Evolutionary conservation across 2,329 filamentous ascomycete genomes (phyloP).

Genomic region (Fusarium pseudocircinatum): DNA sequence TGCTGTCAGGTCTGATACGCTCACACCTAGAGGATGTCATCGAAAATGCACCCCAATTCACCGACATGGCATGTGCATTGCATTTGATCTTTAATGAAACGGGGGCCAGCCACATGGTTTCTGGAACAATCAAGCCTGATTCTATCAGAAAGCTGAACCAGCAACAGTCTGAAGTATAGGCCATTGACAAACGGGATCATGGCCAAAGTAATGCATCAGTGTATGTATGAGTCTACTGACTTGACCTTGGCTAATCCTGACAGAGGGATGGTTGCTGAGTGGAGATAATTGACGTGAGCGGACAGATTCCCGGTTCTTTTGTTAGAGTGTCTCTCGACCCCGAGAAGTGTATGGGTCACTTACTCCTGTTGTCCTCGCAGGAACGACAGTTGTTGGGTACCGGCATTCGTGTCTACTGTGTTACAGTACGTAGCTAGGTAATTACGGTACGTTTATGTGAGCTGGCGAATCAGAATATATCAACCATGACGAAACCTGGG

Average conservation of each 20-base stretch:
- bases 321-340: not conserved
- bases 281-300: not conserved
- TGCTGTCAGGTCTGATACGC: not conserved
- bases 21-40: not conserved
- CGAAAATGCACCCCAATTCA: not conserved
- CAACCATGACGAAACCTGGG: conserved; percentile 3
- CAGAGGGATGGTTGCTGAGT: conserved; percentile 6
- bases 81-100: conserved; percentile 24
- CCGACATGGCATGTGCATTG: conserved; percentile 11
- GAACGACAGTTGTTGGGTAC: not conserved
- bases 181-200: not conserved
- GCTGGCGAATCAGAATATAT: conserved; percentile 19
- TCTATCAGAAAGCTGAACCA: conserved; percentile 16
- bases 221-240: not conserved
- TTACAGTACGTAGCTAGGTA: not conserved
- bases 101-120: conserved; percentile 26
- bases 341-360: not conserved
- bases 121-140: conserved; percentile 8
- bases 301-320: not conserved
- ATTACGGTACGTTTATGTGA: not conserved
- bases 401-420: not conserved
- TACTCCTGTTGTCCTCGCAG: not conserved
- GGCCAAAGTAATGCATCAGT: not conserved
- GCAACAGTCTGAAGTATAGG: not conserved
- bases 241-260: not conserved